Percentiles rank a stretch among this genome's conserved stretches.
These are phyloP conservation scores for Zoysia japonica DNA, from an alignment of 176 grass and related monocot species.

Conservation along the genomic window DNA sequence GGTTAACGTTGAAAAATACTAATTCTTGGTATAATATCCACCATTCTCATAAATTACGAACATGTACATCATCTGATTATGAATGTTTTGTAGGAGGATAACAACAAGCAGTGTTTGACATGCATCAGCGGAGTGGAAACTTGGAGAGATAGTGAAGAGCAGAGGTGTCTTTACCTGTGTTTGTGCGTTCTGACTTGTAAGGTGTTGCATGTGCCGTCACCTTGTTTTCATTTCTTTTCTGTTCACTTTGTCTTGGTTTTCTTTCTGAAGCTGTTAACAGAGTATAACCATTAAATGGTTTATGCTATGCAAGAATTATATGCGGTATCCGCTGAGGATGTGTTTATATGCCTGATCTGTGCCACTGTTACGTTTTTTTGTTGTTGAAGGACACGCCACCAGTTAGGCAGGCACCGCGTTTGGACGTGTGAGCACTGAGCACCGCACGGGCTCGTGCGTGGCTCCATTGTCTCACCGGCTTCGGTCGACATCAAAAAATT, in stretches of 20 bases:
- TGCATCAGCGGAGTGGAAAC: constrained; percentile 1
- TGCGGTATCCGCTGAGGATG: too few relatives aligned
- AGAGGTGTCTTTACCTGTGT: constrained; percentile 13
- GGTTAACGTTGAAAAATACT: not conserved
- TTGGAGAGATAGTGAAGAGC: not conserved
- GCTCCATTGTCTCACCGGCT: too few relatives aligned
- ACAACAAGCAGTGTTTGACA: not conserved
- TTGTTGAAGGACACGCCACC: too few relatives aligned
- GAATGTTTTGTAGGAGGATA: constrained; percentile 29
- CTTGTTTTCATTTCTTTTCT: not conserved
- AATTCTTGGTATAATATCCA: not conserved
- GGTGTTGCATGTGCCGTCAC: not conserved
- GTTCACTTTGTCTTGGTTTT: not conserved
- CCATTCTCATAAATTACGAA: not conserved
- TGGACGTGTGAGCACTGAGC: too few relatives aligned
- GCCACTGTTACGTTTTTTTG: too few relatives aligned
- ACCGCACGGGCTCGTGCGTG: too few relatives aligned
- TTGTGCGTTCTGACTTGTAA: not conserved
- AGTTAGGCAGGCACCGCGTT: too few relatives aligned
- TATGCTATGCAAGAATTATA: too few relatives aligned
- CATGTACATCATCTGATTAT: constrained; percentile 6
- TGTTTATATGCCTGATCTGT: too few relatives aligned
- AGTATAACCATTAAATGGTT: too few relatives aligned
- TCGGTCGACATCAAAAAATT: too few relatives aligned
- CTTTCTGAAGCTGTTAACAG: not conserved